Conservation (phyloP, 1,284 basidiomycete genomes). For the Lentinus polychrous region DNA sequence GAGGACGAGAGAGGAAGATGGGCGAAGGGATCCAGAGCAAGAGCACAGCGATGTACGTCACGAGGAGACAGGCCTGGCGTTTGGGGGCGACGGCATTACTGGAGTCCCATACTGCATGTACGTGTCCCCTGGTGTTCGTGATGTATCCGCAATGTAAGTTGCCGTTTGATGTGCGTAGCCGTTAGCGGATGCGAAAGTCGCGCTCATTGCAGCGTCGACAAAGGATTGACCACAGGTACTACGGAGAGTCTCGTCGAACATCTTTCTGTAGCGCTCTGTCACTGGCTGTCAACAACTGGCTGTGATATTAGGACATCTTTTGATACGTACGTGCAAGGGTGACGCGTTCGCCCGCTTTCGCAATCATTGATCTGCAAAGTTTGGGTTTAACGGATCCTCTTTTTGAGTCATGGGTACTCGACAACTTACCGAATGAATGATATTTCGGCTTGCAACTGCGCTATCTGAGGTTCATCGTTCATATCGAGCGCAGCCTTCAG, state of each 20-base stretch:
- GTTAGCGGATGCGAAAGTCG: not conserved
- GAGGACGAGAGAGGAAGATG: too few relatives aligned
- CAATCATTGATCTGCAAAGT: conserved; percentile 43
- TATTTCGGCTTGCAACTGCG: conserved; percentile 51
- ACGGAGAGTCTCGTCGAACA: conserved; percentile 42
- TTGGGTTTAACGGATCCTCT: conserved; percentile 1
- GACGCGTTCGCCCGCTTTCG: conserved; percentile 55
- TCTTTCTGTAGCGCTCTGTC: conserved; percentile 51
- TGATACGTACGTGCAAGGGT: conserved; percentile 48
- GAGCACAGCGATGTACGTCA: too few relatives aligned
- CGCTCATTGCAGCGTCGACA: conserved; percentile 8
- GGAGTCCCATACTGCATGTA: conserved; percentile 7
- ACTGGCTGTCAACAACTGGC: conserved; percentile 3
- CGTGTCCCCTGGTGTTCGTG: conserved; percentile 1
- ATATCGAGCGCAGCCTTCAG: conserved; percentile 50
- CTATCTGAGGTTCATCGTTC: conserved; percentile 43
- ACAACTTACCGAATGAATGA: conserved; percentile 56
- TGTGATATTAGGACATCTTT: not conserved
- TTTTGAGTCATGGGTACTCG: conserved; percentile 1
- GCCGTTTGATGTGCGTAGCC: not conserved
- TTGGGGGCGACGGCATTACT: not conserved
- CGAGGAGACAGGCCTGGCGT: too few relatives aligned
- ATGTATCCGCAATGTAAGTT: not conserved
- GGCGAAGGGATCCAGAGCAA: not conserved
- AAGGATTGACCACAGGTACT: conserved; percentile 26